A percentile compares a stretch with the other conserved stretches of the same genome.
Evolutionary conservation across 257 asterid genomes (phyloP).

Genomic region (Gynochthodes officinalis): DNA sequence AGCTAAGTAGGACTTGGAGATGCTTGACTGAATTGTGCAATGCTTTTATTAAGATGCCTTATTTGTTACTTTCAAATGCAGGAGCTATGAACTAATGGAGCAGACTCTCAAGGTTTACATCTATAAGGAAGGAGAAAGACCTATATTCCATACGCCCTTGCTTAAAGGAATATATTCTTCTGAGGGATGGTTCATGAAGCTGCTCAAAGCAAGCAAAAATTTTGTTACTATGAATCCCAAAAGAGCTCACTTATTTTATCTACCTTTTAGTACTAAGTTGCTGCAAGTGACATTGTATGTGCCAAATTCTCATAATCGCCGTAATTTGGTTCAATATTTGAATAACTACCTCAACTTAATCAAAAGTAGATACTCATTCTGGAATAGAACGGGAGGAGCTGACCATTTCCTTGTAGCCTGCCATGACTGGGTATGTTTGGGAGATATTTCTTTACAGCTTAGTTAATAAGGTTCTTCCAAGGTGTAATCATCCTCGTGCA

Average conservation of each 20-base stretch:
- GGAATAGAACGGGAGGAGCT: conserved; percentile 58
- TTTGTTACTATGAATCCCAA: conserved; percentile 35
- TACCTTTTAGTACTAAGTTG: conserved; percentile 49
- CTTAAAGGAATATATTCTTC: conserved; percentile 57
- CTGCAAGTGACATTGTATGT: conserved; percentile 49
- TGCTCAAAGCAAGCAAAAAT: conserved; percentile 34
- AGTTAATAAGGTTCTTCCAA: neutral
- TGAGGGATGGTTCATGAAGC: conserved; percentile 68
- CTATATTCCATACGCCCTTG: conserved; percentile 41
- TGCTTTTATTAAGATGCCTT: neutral
- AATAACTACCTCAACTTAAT: conserved; percentile 32
- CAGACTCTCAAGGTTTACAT: conserved; percentile 33
- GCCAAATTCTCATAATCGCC: conserved; percentile 39
- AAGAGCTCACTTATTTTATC: conserved; percentile 52
- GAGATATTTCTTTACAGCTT: neutral
- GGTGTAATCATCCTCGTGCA: too few species aligned
- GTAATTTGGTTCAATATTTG: conserved; percentile 30
- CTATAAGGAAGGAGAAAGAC: conserved; percentile 36
- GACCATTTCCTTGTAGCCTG: conserved; percentile 65
- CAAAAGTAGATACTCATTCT: conserved; percentile 37
- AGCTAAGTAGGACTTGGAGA: neutral
- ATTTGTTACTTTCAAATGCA: conserved; percentile 20
- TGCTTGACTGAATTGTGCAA: neutral
- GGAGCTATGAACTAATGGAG: conserved; percentile 44
- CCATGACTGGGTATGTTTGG: conserved; percentile 57